Percentiles rank a stretch among this genome's conserved stretches.
Evolutionary conservation across 345 rosid species (phyloP).

Genomic region (Punica granatum): DNA sequence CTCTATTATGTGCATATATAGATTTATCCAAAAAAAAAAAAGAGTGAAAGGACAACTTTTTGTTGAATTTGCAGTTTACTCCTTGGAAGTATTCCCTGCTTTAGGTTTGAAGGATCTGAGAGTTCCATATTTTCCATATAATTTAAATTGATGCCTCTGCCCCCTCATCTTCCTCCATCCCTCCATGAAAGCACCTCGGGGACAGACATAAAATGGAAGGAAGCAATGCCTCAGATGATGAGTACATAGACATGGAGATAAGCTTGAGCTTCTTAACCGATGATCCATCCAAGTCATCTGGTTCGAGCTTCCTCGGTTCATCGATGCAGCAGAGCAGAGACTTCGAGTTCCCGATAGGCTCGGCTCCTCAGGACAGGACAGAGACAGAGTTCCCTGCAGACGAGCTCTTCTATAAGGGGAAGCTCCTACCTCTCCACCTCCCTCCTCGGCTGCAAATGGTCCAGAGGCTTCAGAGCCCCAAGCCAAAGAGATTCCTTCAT

Average conservation of each 20-base stretch:
- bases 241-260: slow-evolving; percentile 72
- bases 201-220: slow-evolving; percentile 17
- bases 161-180: slow-evolving; percentile 19
- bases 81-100: slow-evolving; percentile 28
- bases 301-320: slow-evolving; percentile 29
- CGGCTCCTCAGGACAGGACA: slow-evolving; percentile 14
- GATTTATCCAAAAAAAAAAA: not conserved
- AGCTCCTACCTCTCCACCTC: slow-evolving; percentile 90
- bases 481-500: not conserved
- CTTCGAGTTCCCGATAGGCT: slow-evolving; percentile 66
- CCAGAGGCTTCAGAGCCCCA: slow-evolving; percentile 39
- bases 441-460: slow-evolving; percentile 82
- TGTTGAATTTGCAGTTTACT: slow-evolving; percentile 22
- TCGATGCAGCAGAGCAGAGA: slow-evolving; percentile 60
- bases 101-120: not conserved
- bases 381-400: slow-evolving; percentile 51
- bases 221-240: slow-evolving; percentile 31
- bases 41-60: not conserved
- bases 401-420: slow-evolving; percentile 90
- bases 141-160: slow-evolving; percentile 10
- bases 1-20: not conserved
- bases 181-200: slow-evolving; percentile 12
- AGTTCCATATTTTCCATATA: not conserved
- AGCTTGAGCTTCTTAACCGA: slow-evolving; percentile 21
- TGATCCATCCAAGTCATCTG: slow-evolving; percentile 27